Conservation (phyloP, 768 basidiomycete genomes). For the Punctularia strigosozonata region DNA sequence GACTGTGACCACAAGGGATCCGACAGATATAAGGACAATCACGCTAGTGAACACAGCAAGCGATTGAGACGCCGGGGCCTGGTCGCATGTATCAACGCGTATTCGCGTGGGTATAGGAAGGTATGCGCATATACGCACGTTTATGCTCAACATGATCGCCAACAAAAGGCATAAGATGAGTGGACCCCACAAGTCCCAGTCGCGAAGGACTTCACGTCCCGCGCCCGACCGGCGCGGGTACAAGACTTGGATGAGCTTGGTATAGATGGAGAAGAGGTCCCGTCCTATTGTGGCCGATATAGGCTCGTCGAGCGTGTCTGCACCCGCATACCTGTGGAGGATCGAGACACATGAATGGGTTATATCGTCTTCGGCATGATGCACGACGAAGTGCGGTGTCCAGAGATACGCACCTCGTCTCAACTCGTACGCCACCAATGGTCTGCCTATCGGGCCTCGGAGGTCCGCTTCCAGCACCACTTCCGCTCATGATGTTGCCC, state of each 20-base stretch:
- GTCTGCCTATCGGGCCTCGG: constrained; percentile 54
- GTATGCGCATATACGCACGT: constrained; percentile 32
- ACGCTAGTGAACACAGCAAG: constrained; percentile 88
- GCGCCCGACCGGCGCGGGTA: constrained; percentile 65
- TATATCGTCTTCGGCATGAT: not conserved
- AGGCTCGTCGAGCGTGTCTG: constrained; percentile 88
- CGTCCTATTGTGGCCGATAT: constrained; percentile 80
- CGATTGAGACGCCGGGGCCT: constrained; percentile 79
- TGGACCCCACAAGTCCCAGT: constrained; percentile 99
- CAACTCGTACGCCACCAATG: constrained; percentile 79
- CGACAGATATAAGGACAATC: constrained; percentile 85
- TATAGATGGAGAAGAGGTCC: constrained; percentile 82
- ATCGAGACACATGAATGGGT: constrained; percentile 1
- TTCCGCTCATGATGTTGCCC: constrained; percentile 59
- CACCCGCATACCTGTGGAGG: constrained; percentile 54
- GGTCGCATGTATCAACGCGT: no score
- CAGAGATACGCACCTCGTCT: constrained; percentile 56
- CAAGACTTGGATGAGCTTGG: constrained; percentile 87
- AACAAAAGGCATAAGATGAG: constrained; percentile 71
- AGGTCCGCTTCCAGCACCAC: constrained; percentile 19
- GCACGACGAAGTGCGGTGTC: not conserved
- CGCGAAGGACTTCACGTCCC: constrained; percentile 79
- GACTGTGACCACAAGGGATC: constrained; percentile 85
- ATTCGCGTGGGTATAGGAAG: not conserved
- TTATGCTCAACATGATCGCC: constrained; percentile 77